These are phyloP conservation scores for Polytrichum formosum DNA, from an alignment of 225 moss, liverwort and hornwort genomes.

Conservation along the genomic window DNA sequence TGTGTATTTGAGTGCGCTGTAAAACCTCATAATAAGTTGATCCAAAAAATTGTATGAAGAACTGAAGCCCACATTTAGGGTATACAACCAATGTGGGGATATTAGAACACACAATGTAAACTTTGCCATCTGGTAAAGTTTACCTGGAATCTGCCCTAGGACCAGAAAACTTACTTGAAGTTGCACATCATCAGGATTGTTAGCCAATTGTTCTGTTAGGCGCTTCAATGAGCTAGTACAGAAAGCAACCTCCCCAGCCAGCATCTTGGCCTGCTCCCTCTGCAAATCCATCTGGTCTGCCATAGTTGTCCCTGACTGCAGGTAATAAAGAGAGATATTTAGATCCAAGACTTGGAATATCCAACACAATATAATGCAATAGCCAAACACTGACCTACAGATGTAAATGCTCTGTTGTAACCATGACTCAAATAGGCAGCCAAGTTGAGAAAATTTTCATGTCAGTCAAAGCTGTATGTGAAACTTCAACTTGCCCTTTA, in stretches of 20 bases:
- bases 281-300: conserved; percentile 97
- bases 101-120: neutral
- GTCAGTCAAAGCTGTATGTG: too few species aligned
- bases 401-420: too few species aligned
- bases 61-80: neutral
- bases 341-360: neutral
- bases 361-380: too few species aligned
- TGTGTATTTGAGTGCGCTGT: too few species aligned
- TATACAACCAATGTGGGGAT: neutral
- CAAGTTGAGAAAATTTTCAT: too few species aligned
- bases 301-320: conserved; percentile 93
- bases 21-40: too few species aligned
- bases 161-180: conserved; percentile 49
- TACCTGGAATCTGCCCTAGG: neutral
- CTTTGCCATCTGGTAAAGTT: neutral
- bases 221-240: conserved; percentile 96
- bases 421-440: too few species aligned
- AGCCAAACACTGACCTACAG: too few species aligned
- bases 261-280: conserved; percentile 93
- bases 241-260: conserved; percentile 91
- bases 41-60: neutral
- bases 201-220: conserved; percentile 76
- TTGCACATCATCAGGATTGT: conserved; percentile 72
- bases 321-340: neutral
- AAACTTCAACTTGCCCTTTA: too few species aligned